Conservation (phyloP, 2,329 filamentous ascomycete species). For the Cytospora leucostoma region DNA sequence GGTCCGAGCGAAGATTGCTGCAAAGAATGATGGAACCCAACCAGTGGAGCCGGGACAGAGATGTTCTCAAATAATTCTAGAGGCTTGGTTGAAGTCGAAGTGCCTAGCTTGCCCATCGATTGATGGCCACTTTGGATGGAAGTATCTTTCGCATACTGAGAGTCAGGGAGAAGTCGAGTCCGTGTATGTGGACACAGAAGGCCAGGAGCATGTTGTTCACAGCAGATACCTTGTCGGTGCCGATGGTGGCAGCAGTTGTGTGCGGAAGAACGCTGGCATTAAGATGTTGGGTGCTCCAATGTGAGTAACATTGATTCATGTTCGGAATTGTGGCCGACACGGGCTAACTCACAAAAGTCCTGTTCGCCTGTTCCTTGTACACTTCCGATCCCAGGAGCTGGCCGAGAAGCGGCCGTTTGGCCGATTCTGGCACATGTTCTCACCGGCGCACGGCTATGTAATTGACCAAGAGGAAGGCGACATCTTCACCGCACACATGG, state of each 20-base stretch:
- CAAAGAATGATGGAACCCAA: constrained; percentile 2
- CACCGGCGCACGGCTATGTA: constrained; percentile 14
- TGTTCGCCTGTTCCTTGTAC: constrained; percentile 16
- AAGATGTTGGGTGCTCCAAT: constrained; percentile 9
- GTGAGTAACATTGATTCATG: constrained; percentile 12
- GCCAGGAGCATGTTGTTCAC: constrained; percentile 11
- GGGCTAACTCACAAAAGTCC: constrained; percentile 9
- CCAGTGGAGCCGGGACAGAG: constrained; percentile 3
- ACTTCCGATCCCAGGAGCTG: constrained; percentile 13
- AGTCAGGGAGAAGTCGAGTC: not conserved
- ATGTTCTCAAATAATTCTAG: constrained; percentile 5
- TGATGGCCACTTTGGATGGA: constrained; percentile 5
- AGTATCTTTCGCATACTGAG: constrained; percentile 2
- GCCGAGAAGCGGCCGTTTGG: constrained; percentile 12
- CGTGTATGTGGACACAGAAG: constrained; percentile 7
- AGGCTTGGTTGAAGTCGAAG: constrained; percentile 9
- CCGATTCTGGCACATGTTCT: constrained; percentile 16
- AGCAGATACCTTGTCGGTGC: constrained; percentile 49
- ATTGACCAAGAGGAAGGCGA: constrained; percentile 10
- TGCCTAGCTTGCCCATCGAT: not conserved
- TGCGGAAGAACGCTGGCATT: constrained; percentile 48
- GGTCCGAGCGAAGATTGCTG: not conserved
- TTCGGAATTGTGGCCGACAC: not conserved
- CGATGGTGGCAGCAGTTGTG: constrained; percentile 53
- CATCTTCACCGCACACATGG: constrained; percentile 12